These are phyloP conservation scores for Zopfia rhizophila DNA, from an alignment of 2,329 filamentous ascomycete species.

Conservation along the genomic window DNA sequence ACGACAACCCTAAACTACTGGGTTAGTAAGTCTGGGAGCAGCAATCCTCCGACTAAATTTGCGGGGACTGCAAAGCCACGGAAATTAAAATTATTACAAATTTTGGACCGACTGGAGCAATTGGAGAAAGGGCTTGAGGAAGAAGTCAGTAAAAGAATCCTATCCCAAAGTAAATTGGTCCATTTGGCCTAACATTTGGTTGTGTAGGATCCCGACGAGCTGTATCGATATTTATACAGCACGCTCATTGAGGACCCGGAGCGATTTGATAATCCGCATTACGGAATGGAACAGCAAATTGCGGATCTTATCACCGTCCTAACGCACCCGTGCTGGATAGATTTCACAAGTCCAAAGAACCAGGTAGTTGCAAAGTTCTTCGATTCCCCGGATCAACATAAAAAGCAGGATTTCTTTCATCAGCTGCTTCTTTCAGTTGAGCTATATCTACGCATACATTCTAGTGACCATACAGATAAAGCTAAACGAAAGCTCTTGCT, in stretches of 20 bases:
- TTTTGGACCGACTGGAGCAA: conserved; percentile 55
- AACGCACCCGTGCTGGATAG: conserved; percentile 76
- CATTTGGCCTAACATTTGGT: conserved; percentile 44
- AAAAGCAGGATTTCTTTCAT: conserved; percentile 76
- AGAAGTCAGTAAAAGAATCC: conserved; percentile 49
- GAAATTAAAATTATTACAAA: conserved; percentile 65
- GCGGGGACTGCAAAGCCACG: conserved; percentile 70
- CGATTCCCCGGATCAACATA: conserved; percentile 65
- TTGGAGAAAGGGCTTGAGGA: conserved; percentile 56
- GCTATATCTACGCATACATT: conserved; percentile 75
- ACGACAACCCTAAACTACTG: conserved; percentile 79
- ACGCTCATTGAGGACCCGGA: conserved; percentile 75
- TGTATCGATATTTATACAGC: conserved; percentile 71
- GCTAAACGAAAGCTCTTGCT: conserved; percentile 72
- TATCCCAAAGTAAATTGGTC: conserved; percentile 26
- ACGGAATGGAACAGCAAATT: conserved; percentile 75
- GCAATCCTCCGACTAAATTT: conserved; percentile 67
- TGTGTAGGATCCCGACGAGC: conserved; percentile 50
- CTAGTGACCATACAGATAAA: conserved; percentile 67
- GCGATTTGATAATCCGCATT: conserved; percentile 66
- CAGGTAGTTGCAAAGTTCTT: conserved; percentile 80
- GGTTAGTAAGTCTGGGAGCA: conserved; percentile 67
- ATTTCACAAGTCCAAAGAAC: conserved; percentile 75
- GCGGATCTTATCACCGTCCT: conserved; percentile 76
- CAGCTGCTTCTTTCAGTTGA: conserved; percentile 80